A percentile compares a stretch with the other conserved stretches of the same genome.
phyloP scores from a whole-genome alignment of 2,329 filamentous ascomycete species.

The Diplodia corticola region DNA sequence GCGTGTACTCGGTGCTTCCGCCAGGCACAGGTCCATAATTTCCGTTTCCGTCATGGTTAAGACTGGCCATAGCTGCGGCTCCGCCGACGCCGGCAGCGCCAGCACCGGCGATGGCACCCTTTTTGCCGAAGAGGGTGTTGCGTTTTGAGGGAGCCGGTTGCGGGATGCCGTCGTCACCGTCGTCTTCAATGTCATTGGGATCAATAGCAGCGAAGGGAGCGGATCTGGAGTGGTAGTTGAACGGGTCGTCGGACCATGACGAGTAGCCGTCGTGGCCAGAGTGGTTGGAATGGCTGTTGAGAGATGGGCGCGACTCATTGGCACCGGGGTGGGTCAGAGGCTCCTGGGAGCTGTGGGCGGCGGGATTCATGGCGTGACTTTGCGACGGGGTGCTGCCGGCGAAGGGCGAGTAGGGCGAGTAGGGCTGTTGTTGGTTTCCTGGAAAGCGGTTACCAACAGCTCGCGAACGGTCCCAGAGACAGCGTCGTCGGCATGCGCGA shows the following conservation, averaged over 20 bases:
- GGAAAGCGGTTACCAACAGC: constrained; percentile 6
- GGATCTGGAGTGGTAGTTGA: constrained; percentile 58
- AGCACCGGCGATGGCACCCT: constrained; percentile 47
- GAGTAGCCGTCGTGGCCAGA: constrained; percentile 35
- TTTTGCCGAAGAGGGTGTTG: constrained; percentile 46
- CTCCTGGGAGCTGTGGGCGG: constrained; percentile 38
- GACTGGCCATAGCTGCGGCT: constrained; percentile 26
- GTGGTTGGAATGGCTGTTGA: constrained; percentile 24
- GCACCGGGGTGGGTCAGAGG: constrained; percentile 30
- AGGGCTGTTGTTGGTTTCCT: constrained; percentile 7
- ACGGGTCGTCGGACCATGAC: constrained; percentile 63
- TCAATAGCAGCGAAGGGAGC: constrained; percentile 57
- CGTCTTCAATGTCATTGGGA: constrained; percentile 78
- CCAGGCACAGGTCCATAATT: constrained; percentile 60
- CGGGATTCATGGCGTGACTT: constrained; percentile 40
- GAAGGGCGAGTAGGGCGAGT: constrained; percentile 19
- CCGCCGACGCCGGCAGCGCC: constrained; percentile 42
- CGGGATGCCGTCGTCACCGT: constrained; percentile 80
- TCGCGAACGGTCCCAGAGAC: background rate
- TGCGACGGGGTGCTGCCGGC: constrained; percentile 25
- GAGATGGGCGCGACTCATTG: constrained; percentile 6
- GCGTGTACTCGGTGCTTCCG: constrained; percentile 27
- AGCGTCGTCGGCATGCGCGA: constrained; percentile 51
- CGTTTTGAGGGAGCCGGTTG: constrained; percentile 46
- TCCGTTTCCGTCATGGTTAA: constrained; percentile 40